phyloP scores from a whole-genome alignment of 129 eudicot species.

The Tagetes patula region DNA sequence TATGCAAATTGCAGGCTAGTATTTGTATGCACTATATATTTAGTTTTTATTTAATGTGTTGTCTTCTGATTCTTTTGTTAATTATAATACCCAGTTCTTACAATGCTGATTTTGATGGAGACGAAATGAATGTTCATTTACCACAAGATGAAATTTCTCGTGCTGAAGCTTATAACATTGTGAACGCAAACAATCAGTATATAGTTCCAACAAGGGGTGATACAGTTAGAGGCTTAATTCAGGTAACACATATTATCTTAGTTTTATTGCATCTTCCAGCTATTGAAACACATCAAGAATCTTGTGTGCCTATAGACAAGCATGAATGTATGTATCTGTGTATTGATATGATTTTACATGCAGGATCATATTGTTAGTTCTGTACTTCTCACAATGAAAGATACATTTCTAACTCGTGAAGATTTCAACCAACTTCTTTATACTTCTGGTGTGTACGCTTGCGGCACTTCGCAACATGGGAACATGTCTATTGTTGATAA shows the following conservation, averaged over 20 bases:
- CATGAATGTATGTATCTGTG: not conserved
- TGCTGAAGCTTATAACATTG: conserved; percentile 97
- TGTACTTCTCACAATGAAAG: conserved; percentile 90
- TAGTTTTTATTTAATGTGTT: not conserved
- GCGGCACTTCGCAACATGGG: conserved; percentile 31
- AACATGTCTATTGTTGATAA: conserved; percentile 51
- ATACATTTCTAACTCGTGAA: conserved; percentile 64
- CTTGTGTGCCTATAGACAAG: conserved; percentile 4
- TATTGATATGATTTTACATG: conserved; percentile 21
- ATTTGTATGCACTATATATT: not conserved
- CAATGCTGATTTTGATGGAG: conserved; percentile 99
- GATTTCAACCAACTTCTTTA: conserved; percentile 76
- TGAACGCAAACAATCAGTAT: conserved; percentile 91
- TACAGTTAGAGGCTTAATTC: conserved; percentile 91
- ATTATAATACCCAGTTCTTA: conserved; percentile 53
- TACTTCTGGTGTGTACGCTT: conserved; percentile 65
- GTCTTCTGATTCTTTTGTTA: conserved; percentile 4
- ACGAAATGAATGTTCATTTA: conserved; percentile 95
- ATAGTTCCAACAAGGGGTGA: conserved; percentile 98
- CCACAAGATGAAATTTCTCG: conserved; percentile 99
- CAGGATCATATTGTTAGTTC: conserved; percentile 97
- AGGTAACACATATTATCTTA: conserved; percentile 43
- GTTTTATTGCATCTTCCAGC: not conserved
- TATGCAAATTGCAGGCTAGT: conserved; percentile 97
- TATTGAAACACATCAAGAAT: not conserved